Conservation (phyloP, 768 basidiomycete species). For the Lentinula sp. region DNA sequence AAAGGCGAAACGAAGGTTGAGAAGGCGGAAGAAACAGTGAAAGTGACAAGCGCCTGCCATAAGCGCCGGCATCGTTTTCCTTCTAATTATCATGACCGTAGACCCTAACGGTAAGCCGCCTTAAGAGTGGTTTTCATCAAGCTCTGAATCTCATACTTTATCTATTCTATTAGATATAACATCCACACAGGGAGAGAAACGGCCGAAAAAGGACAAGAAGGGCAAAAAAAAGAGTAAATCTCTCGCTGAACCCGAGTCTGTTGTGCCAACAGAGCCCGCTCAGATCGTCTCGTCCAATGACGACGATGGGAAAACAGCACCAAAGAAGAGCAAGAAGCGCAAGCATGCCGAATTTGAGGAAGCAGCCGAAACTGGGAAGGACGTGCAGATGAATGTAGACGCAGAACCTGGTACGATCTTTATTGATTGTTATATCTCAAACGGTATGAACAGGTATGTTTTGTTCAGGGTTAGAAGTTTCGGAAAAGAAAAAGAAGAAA, state of each 20-base stretch:
- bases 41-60: neutral
- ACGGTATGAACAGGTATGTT: too few species aligned
- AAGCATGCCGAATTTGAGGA: conserved; percentile 9
- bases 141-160: neutral
- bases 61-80: too few species aligned
- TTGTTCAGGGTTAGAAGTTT: neutral
- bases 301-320: neutral
- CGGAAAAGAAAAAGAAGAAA: conserved; percentile 18
- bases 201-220: conserved; percentile 2
- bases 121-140: neutral
- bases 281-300: neutral
- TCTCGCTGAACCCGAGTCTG: neutral
- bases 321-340: conserved; percentile 19
- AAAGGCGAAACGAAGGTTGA: too few species aligned
- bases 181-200: neutral
- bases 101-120: neutral
- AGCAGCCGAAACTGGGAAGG: neutral
- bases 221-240: conserved; percentile 3
- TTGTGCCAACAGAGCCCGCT: neutral
- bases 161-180: neutral
- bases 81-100: neutral
- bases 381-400: neutral
- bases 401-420: neutral
- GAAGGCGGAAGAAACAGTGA: too few species aligned
- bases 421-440: neutral